A percentile compares a stretch with the other conserved stretches of the same genome.
Conservation (phyloP, 208 protist genomes). For the Acanthamoeba quina region DNA sequence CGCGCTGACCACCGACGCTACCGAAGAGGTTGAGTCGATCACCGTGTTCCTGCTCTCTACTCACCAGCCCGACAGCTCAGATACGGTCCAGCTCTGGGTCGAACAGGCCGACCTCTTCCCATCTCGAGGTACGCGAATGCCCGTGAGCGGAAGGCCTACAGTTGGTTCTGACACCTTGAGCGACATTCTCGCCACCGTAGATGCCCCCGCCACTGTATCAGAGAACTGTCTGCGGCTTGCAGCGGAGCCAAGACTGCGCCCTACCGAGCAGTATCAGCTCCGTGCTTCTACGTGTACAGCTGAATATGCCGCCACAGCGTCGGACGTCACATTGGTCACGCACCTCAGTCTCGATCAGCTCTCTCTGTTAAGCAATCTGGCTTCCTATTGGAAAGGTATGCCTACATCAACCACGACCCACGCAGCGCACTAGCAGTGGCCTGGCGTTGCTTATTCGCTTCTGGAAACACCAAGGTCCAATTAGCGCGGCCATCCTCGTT, state of each 20-base stretch:
- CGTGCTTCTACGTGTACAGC: not conserved
- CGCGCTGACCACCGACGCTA: not conserved
- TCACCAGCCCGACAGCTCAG: not conserved
- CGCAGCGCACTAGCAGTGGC: not conserved
- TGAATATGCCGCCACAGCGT: not conserved
- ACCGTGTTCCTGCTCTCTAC: slow-evolving; percentile 24
- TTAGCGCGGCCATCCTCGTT: slow-evolving; percentile 8
- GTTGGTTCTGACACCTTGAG: not conserved
- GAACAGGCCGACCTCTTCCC: slow-evolving; percentile 17
- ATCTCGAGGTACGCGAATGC: not conserved
- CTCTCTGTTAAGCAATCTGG: not conserved
- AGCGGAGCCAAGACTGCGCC: not conserved
- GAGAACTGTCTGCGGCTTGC: not conserved
- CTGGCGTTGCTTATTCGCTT: too few species aligned
- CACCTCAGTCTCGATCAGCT: slow-evolving; percentile 29
- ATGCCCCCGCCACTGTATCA: not conserved
- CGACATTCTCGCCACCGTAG: not conserved
- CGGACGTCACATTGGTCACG: not conserved
- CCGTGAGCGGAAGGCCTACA: not conserved
- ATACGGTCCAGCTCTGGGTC: slow-evolving; percentile 1
- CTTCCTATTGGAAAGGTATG: slow-evolving; percentile 10
- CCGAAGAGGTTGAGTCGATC: not conserved
- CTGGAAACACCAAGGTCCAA: not conserved
- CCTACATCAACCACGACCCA: not conserved
- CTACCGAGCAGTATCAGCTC: not conserved